Evolutionary conservation across 495 filamentous ascomycete genomes (phyloP).

Genomic region (Tuber melanosporum): DNA sequence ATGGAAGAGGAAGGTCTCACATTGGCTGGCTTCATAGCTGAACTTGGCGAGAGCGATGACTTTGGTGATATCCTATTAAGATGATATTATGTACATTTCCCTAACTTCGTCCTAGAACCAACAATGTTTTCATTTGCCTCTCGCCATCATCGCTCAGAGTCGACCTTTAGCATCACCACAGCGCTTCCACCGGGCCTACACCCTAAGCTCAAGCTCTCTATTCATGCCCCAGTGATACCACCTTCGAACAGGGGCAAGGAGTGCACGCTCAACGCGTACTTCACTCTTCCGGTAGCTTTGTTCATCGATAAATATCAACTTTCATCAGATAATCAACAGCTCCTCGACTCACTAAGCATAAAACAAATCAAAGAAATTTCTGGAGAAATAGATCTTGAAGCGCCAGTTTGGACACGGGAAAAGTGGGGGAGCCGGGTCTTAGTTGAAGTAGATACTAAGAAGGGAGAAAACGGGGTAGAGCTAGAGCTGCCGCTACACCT

Average conservation of each 20-base stretch:
- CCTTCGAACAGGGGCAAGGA: conserved; percentile 31
- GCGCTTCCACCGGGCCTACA: conserved; percentile 73
- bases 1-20: conserved; percentile 61
- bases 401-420: conserved; percentile 70
- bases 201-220: conserved; percentile 63
- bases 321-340: conserved; percentile 56
- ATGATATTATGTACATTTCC: conserved; percentile 8
- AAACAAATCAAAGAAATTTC: conserved; percentile 59
- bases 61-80: conserved; percentile 51
- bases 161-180: conserved; percentile 52
- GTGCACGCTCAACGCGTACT: conserved; percentile 74
- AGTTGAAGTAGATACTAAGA: conserved; percentile 54
- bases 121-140: conserved; percentile 87
- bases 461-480: conserved; percentile 4
- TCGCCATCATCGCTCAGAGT: conserved; percentile 61
- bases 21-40: conserved; percentile 70
- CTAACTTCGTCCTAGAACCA: conserved; percentile 48
- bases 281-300: conserved; percentile 75
- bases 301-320: conserved; percentile 88
- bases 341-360: conserved; percentile 70
- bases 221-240: conserved; percentile 45
- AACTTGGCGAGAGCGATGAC: conserved; percentile 66
- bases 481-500: conserved; percentile 76
- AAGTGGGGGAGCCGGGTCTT: conserved; percentile 77
- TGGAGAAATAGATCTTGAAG: conserved; percentile 86